Conservation (phyloP, 1,139 yeast species). For the Candida tropicalis region DNA sequence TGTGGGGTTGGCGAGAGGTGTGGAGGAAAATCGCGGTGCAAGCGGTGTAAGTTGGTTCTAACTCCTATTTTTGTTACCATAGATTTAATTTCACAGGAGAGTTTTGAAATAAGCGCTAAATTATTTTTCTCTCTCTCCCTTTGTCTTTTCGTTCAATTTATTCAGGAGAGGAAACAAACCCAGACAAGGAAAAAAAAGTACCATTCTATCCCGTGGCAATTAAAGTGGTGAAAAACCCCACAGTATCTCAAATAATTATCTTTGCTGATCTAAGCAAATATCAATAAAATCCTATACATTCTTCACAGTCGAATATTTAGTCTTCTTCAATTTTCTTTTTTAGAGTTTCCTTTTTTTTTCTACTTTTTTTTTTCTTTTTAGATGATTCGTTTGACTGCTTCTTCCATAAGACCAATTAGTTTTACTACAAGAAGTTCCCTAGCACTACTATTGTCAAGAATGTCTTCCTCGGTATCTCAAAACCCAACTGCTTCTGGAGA, state of each 20-base stretch:
- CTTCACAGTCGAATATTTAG: too few species aligned
- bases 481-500: conserved; percentile 11
- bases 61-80: too few species aligned
- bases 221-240: conserved; percentile 4
- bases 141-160: too few species aligned
- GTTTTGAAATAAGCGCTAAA: too few species aligned
- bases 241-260: neutral
- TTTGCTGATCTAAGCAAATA: neutral
- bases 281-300: too few species aligned
- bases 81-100: too few species aligned
- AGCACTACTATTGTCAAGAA: conserved; percentile 6
- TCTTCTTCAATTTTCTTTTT: conserved; percentile 3
- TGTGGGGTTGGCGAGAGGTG: too few species aligned
- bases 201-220: conserved; percentile 4
- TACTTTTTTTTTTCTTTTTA: conserved; percentile 5
- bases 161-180: neutral
- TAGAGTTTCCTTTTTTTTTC: neutral
- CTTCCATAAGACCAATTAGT: conserved; percentile 5
- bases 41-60: too few species aligned
- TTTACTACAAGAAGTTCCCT: neutral
- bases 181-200: neutral
- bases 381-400: conserved; percentile 10
- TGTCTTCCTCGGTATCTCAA: conserved; percentile 10
- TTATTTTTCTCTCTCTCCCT: too few species aligned
- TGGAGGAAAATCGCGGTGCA: too few species aligned